Evolutionary conservation across 2,329 filamentous ascomycete genomes (phyloP), one percentile per base, ranked within the genome.

Genomic region (Domatiomyces catenatus): DNA sequence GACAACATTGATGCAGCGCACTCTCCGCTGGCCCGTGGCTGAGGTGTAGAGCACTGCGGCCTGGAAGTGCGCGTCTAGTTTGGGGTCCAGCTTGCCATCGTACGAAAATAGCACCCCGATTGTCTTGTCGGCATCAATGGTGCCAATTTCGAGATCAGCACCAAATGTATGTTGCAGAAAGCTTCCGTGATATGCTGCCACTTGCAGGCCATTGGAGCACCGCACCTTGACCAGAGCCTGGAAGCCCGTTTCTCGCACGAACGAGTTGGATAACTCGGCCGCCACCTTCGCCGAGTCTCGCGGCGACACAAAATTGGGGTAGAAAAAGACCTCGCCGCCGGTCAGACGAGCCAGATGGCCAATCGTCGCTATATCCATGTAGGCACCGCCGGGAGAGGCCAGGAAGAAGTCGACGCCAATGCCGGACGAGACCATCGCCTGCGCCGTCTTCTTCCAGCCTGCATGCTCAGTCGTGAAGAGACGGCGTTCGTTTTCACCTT

Each of bases 221-320:
- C 92, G 84, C 52, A 98, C 90, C 73, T 98, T 98, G 86, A 98
- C 93, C 59, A 98, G 72, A 18, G 88, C 88, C 67, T 95, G 90
- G 71, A 86, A 96, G 19, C 92, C 92, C 46, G 90, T 94, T 66
- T 95, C 89, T 55, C 92, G 77, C 2, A 81, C 88, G 26, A 95
- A 80, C 0, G 86, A 81, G 62, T 95, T 90, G 58, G 81, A 79
- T 56, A 98, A 80, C 69, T 98, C 92, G 46, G 83, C 77, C 2
- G 83, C 83, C 42, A 98, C 70, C 69, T 90, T 93, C 50, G 86
- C 75, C 44, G 83, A 80, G 66, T 98, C 92, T 39, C 92, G 80
- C 6, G 85, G 85, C 6, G 84, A 80, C 52, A 94, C 81, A 70
- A 94, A 98, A 66, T 96, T 98, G 45, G 92, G 89, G 64, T 94